These are phyloP conservation scores for Populus alba DNA, from an alignment of 345 rosid genomes.

Conservation along the genomic window DNA sequence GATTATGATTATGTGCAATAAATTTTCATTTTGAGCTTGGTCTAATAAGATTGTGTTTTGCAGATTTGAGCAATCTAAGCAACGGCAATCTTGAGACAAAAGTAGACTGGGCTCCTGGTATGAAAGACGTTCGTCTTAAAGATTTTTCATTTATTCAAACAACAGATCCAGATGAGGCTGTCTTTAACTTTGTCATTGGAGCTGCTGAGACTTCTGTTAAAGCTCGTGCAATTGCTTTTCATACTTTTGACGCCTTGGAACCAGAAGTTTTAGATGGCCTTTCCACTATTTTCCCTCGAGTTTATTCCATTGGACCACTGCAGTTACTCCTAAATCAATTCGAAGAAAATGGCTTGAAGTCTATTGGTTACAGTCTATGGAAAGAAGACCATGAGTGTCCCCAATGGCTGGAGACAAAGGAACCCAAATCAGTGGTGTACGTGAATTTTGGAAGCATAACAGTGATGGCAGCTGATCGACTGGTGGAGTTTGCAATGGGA, in stretches of 20 bases:
- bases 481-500: slow-evolving; percentile 5
- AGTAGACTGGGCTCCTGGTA: not conserved
- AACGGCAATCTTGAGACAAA: not conserved
- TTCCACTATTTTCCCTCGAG: not conserved
- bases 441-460: slow-evolving; percentile 5
- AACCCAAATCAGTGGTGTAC: not conserved
- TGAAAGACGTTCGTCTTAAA: not conserved
- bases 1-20: no score
- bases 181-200: not conserved
- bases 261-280: not conserved
- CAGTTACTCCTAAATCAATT: not conserved
- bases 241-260: no score
- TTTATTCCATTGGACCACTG: no score
- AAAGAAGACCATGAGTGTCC: not conserved
- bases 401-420: not conserved
- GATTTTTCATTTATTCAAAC: not conserved
- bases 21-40: not conserved
- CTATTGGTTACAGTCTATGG: slow-evolving; percentile 7
- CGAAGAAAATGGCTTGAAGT: not conserved
- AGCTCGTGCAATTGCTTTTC: no score
- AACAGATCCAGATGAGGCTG: not conserved
- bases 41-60: no score
- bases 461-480: not conserved
- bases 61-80: not conserved
- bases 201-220: no score